Percentiles rank a stretch among this genome's conserved stretches.
Evolutionary conservation across 495 filamentous ascomycete species (phyloP).

Genomic region (Penicillium arizonense): DNA sequence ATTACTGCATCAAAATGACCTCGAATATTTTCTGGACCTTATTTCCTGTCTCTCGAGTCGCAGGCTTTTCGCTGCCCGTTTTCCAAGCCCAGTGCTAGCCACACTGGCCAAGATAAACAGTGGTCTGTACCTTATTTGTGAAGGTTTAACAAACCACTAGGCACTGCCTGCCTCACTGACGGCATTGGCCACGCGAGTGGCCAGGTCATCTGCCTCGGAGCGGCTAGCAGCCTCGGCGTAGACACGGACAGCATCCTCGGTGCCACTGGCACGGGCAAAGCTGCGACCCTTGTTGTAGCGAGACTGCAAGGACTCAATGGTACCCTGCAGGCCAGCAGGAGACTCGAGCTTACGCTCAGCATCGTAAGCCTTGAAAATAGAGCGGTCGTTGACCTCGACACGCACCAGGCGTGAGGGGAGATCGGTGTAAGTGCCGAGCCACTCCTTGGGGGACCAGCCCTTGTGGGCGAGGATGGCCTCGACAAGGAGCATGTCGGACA

Average conservation of each 20-base stretch:
- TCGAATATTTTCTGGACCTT: constrained; percentile 16
- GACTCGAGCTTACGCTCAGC: constrained; percentile 85
- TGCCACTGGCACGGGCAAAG: constrained; percentile 90
- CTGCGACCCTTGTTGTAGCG: constrained; percentile 88
- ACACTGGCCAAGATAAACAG: background rate
- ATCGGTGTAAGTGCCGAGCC: constrained; percentile 92
- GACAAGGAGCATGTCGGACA: constrained; percentile 94
- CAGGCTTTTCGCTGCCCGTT: background rate
- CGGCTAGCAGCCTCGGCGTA: constrained; percentile 94
- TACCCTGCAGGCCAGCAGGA: constrained; percentile 72
- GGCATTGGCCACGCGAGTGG: constrained; percentile 74
- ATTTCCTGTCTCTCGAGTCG: background rate
- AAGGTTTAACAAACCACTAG: constrained; percentile 8
- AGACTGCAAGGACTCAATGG: constrained; percentile 82
- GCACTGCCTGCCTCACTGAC: constrained; percentile 49
- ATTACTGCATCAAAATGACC: constrained; percentile 24
- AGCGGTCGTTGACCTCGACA: constrained; percentile 84
- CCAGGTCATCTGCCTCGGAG: constrained; percentile 81
- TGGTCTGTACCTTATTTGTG: background rate
- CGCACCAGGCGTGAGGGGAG: constrained; percentile 92
- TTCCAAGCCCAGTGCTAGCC: constrained; percentile 1
- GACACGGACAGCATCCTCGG: constrained; percentile 92
- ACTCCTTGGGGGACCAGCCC: constrained; percentile 83
- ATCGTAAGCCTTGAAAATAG: constrained; percentile 83
- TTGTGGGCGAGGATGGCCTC: constrained; percentile 96